Evolutionary conservation across 257 asterid species (phyloP).

Genomic region (Prunella vulgaris): DNA sequence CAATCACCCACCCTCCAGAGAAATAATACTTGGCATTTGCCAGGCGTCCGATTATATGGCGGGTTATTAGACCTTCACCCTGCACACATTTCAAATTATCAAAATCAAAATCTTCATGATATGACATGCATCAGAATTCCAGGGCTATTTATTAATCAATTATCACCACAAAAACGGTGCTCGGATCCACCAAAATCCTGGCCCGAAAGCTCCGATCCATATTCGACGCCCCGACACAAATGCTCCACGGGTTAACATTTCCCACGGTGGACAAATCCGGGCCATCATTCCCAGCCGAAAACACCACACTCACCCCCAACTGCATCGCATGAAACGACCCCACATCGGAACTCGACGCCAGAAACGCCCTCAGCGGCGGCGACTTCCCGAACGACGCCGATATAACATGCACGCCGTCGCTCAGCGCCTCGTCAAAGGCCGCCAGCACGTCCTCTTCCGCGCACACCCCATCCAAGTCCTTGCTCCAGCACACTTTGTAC

Average conservation of each 20-base stretch:
- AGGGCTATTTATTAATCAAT: too few relatives aligned
- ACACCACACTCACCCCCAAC: constrained; percentile 43
- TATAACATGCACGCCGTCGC: constrained; percentile 53
- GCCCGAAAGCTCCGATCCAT: constrained; percentile 54
- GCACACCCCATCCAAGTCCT: constrained; percentile 30
- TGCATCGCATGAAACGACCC: constrained; percentile 28
- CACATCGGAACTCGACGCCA: constrained; percentile 28
- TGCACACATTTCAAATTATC: constrained; percentile 17
- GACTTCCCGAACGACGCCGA: constrained; percentile 42
- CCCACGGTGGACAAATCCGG: constrained; percentile 41
- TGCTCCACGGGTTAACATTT: constrained; percentile 57
- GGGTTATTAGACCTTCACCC: constrained; percentile 52
- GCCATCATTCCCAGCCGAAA: constrained; percentile 55
- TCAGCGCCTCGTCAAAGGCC: constrained; percentile 57
- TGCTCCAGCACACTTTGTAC: constrained; percentile 65
- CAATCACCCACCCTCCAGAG: constrained; percentile 26
- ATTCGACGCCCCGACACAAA: constrained; percentile 53
- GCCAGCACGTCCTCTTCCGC: constrained; percentile 51
- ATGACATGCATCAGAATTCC: too few relatives aligned
- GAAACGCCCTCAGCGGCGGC: constrained; percentile 33
- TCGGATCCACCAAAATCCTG: constrained; percentile 26
- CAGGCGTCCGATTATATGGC: constrained; percentile 29
- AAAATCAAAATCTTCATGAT: background rate
- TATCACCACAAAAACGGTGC: constrained; percentile 33
- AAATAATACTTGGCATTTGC: constrained; percentile 32